Evolutionary conservation across 495 filamentous ascomycete genomes (phyloP), one percentile per base, ranked within the genome.

Genomic region (Aspergillus sclerotioniger): DNA sequence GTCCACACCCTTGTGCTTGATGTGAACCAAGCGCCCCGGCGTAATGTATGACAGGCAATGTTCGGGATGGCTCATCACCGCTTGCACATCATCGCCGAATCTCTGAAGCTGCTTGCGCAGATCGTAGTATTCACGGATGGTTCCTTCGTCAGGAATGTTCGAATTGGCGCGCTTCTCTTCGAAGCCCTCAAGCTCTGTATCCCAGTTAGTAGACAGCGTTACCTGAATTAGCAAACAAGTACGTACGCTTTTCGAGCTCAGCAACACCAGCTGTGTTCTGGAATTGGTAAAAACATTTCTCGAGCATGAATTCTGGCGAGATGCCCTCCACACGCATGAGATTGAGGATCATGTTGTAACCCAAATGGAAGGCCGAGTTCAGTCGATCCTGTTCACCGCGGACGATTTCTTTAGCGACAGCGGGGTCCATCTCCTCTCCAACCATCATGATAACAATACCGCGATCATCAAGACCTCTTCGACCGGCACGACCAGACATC

Each of bases 381-480:
- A 98, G 84, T 44, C 90, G 88, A 69, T 98, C 94, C 68, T 98
- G 94, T 67, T 96, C 87, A 67, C 94, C 94, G 51, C 93, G 89
- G 28, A 98, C 94, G 57, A 98, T 96, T 50, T 89, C 87, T 72
- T 94, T 94, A 25, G 94, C 94, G 54, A 88, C 82, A 1, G 87
- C 85, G n/a, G 94, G 95, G 60, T 98, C 95, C 82, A 98, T 95
- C 74, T 92, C 89, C 67, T 92, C 90, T 59, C 95, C 89, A 51
- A 98, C 85, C 94, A 98, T 98, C 89, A 98, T 96, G 67, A 98
- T 98, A 64, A 98, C 94, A 67, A 98, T 96, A 82, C 94, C 94
- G 54, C 94, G 89, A 50, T 97, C 94, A 76, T 98, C 94, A 53
- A 98, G 88, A 75, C 94, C 94, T 83, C 94, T 84, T 80, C 94